Conservation (phyloP, 2,329 filamentous ascomycete genomes). For the Xylaria sp. region DNA sequence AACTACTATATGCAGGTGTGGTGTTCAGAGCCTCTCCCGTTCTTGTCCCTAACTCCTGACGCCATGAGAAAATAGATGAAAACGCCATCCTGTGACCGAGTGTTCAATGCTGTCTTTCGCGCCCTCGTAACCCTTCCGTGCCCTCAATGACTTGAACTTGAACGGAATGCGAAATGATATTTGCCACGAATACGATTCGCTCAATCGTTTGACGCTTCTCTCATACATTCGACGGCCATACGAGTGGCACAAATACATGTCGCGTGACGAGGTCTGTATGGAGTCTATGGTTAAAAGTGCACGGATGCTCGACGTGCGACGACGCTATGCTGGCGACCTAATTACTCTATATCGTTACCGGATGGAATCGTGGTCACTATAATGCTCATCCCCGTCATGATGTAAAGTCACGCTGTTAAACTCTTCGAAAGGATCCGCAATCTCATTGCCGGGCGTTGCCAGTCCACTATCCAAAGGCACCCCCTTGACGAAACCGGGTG, state of each 20-base stretch:
- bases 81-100: slow-evolving; percentile 42
- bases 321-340: slow-evolving; percentile 6
- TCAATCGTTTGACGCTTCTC: slow-evolving; percentile 31
- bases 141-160: slow-evolving; percentile 36
- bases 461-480: slow-evolving; percentile 88
- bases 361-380: slow-evolving; percentile 51
- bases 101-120: slow-evolving; percentile 43
- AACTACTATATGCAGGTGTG: slow-evolving; percentile 32
- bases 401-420: slow-evolving; percentile 98
- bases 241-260: slow-evolving; percentile 12
- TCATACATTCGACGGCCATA: slow-evolving; percentile 39
- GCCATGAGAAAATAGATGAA: slow-evolving; percentile 24
- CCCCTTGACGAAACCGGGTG: slow-evolving; percentile 69
- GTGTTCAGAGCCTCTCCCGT: slow-evolving; percentile 37
- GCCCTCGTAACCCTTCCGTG: slow-evolving; percentile 36
- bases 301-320: slow-evolving; percentile 7
- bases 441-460: slow-evolving; percentile 83
- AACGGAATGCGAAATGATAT: slow-evolving; percentile 35
- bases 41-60: slow-evolving; percentile 39
- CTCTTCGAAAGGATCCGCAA: slow-evolving; percentile 93
- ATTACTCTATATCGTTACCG: slow-evolving; percentile 28
- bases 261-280: slow-evolving; percentile 13
- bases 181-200: slow-evolving; percentile 34
- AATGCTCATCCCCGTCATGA: slow-evolving; percentile 86
- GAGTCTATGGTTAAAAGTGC: slow-evolving; percentile 29